Percentiles rank a stretch among this genome's conserved stretches.
phyloP scores from a whole-genome alignment of 306 rosid genomes.

The Citrullus colocynthis region DNA sequence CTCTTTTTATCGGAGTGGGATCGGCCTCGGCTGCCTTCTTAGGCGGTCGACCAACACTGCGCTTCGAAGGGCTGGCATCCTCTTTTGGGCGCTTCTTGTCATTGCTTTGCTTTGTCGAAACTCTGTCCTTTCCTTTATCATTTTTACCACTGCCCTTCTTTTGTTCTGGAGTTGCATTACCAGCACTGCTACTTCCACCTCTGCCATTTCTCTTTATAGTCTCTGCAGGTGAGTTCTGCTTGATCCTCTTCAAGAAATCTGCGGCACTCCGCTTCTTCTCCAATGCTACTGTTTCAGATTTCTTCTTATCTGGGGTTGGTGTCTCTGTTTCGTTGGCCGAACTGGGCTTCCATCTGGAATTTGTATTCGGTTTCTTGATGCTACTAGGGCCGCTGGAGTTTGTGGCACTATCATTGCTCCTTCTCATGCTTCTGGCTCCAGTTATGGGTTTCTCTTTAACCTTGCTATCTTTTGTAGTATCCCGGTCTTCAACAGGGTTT shows the following conservation, averaged over 20 bases:
- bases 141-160: slow-evolving; percentile 24
- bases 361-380: slow-evolving; percentile 28
- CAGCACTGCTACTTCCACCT: neutral
- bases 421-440: slow-evolving; percentile 55
- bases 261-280: slow-evolving; percentile 67
- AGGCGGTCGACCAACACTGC: slow-evolving; percentile 73
- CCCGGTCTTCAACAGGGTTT: slow-evolving; percentile 27
- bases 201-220: slow-evolving; percentile 16
- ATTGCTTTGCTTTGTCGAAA: slow-evolving; percentile 18
- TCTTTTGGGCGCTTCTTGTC: slow-evolving; percentile 39
- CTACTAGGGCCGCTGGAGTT: slow-evolving; percentile 15
- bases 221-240: slow-evolving; percentile 36
- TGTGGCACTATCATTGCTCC: slow-evolving; percentile 33
- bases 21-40: slow-evolving; percentile 36
- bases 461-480: slow-evolving; percentile 17
- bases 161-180: slow-evolving; percentile 24
- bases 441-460: slow-evolving; percentile 54
- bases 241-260: slow-evolving; percentile 76
- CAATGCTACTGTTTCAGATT: slow-evolving; percentile 21
- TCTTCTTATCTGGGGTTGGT: slow-evolving; percentile 34
- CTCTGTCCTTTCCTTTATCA: slow-evolving; percentile 29
- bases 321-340: slow-evolving; percentile 19
- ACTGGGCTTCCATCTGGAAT: slow-evolving; percentile 20
- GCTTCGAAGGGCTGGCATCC: slow-evolving; percentile 44
- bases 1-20: slow-evolving; percentile 36